Evolutionary conservation across 192 early-diverging fungal genomes (phyloP), one percentile per base, ranked within the genome.

Genomic region (Globomyces pollinis-pini): DNA sequence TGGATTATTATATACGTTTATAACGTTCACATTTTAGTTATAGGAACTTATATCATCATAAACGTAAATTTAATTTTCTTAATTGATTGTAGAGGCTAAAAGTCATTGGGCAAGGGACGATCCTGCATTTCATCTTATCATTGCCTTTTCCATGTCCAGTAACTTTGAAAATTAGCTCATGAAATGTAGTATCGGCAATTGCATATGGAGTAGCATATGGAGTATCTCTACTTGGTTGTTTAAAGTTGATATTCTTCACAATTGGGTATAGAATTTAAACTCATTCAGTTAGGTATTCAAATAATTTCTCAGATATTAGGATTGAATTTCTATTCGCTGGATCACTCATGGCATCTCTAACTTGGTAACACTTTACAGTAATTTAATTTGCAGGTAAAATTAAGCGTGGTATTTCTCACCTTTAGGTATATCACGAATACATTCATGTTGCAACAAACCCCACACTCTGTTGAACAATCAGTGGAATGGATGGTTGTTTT

Each of bases 401-500:
- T n/a, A n/a, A n/a, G n/a, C n/a, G n/a, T n/a, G n/a, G n/a, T n/a
- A 15, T 59, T 51, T 16, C 1, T 13, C 50, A 42, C 36, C 35
- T 11, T 0, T 28, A 88, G 86, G 86, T 68, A 74, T 18, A 60
- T 85, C 34, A 78, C 89, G 1, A 98, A 98, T 66, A 75, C 80
- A 24, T 91, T 91, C 51, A 78, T 98, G 35, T 60, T 85, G 43
- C 87, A 86, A 59, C 85, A 80, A 60, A 79, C 66, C 60, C 81
- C 77, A 52, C 90, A 96, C 62, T 77, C 89, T 4, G 80, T 81
- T 5, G 87, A 90, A 36, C 93, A 96, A 63, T 64, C 79, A 43
- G 91, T 95, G 18, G 95, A 98, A 72, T 98, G 93, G 93, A 84
- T 86, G n/a, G n/a, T n/a, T n/a, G n/a, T n/a, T n/a, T n/a, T n/a